These are phyloP conservation scores for Talaromyces proteolyticus DNA, from an alignment of 495 filamentous ascomycete genomes.

Conservation along the genomic window DNA sequence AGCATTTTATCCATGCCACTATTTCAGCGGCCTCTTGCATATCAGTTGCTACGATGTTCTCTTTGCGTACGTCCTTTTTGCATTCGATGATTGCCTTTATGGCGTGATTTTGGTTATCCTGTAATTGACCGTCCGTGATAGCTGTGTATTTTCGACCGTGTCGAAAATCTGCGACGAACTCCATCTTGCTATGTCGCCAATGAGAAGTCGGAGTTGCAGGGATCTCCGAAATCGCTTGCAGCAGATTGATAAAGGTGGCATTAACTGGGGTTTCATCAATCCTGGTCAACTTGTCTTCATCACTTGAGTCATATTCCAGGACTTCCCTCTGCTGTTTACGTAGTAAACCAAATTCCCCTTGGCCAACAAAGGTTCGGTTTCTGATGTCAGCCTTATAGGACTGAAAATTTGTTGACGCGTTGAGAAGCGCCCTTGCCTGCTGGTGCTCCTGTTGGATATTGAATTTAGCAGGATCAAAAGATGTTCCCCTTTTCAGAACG, in stretches of 20 bases:
- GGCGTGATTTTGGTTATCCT: background rate
- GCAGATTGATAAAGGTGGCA: background rate
- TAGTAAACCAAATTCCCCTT: background rate
- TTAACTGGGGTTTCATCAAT: background rate
- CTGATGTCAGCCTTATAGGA: background rate
- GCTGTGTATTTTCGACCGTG: background rate
- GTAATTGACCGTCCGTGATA: background rate
- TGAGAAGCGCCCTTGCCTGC: background rate
- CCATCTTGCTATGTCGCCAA: background rate
- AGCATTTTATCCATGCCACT: constrained; percentile 9
- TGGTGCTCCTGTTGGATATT: background rate
- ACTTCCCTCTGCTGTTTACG: background rate
- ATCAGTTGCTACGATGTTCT: background rate
- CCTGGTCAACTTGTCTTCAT: background rate
- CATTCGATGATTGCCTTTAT: background rate
- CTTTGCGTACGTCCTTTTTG: background rate
- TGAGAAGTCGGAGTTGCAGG: background rate
- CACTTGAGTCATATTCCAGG: background rate
- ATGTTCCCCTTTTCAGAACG: background rate
- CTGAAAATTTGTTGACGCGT: background rate
- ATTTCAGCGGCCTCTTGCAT: constrained; percentile 12
- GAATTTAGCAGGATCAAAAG: background rate
- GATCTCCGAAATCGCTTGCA: background rate
- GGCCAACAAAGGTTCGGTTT: background rate
- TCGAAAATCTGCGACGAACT: background rate